These are phyloP conservation scores for Lachnellula arida DNA, from an alignment of 2,329 filamentous ascomycete genomes.

Conservation along the genomic window DNA sequence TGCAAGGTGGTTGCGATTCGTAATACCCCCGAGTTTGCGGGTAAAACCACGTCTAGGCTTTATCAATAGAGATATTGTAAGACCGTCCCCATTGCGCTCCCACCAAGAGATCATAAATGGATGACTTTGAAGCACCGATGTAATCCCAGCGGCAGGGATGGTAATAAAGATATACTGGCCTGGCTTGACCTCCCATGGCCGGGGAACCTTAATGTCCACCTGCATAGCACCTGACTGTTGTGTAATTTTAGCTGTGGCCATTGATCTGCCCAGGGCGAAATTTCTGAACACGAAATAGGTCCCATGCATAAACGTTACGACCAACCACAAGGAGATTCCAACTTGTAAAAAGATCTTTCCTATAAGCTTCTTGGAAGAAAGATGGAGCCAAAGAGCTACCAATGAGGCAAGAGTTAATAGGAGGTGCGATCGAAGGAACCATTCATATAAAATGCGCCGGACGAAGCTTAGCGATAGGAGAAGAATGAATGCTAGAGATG, in stretches of 20 bases:
- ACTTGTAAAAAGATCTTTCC: slow-evolving; percentile 8
- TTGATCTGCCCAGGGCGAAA: slow-evolving; percentile 6
- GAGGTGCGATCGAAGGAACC: slow-evolving; percentile 11
- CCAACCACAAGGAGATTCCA: slow-evolving; percentile 6
- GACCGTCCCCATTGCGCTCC: slow-evolving; percentile 6
- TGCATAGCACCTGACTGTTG: slow-evolving; percentile 4
- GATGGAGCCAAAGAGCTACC: slow-evolving; percentile 4
- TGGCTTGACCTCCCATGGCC: slow-evolving; percentile 11
- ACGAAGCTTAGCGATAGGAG: slow-evolving; percentile 8
- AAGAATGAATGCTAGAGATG: slow-evolving; percentile 7
- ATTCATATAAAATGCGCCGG: slow-evolving; percentile 7
- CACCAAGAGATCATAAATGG: slow-evolving; percentile 18
- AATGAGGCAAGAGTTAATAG: slow-evolving; percentile 2
- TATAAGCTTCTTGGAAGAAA: slow-evolving; percentile 7
- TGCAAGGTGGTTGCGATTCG: background rate
- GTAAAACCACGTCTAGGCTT: slow-evolving; percentile 15
- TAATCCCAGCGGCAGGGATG: slow-evolving; percentile 11
- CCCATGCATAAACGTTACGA: slow-evolving; percentile 4
- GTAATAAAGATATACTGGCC: slow-evolving; percentile 13
- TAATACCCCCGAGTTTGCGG: slow-evolving; percentile 1
- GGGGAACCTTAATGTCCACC: slow-evolving; percentile 11
- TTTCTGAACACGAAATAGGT: slow-evolving; percentile 12
- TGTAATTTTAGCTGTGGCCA: slow-evolving; percentile 8
- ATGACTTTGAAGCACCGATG: slow-evolving; percentile 4
- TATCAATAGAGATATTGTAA: slow-evolving; percentile 13